These are phyloP conservation scores for Arctium minus DNA, from an alignment of 129 eudicot species.

Conservation along the genomic window DNA sequence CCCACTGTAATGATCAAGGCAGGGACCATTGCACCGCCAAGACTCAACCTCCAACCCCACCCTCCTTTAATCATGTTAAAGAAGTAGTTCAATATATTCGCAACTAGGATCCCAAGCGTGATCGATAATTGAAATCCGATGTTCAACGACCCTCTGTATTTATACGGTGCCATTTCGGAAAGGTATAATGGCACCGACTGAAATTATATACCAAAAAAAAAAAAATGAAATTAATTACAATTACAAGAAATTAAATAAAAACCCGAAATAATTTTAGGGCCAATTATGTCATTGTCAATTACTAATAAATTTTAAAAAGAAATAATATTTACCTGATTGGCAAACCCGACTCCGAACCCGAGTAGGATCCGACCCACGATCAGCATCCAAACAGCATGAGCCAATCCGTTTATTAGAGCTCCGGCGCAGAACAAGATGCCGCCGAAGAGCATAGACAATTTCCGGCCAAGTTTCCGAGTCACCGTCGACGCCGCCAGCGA, in stretches of 20 bases:
- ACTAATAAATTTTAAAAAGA: neutral
- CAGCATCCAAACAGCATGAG: conserved; percentile 58
- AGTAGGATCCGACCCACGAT: conserved; percentile 74
- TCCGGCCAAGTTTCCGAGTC: conserved; percentile 64
- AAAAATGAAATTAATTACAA: neutral
- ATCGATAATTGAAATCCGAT: conserved; percentile 21
- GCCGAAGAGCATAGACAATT: conserved; percentile 62
- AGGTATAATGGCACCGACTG: conserved; percentile 32
- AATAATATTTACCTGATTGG: conserved; percentile 57
- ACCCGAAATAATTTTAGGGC: neutral
- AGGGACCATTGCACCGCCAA: conserved; percentile 25
- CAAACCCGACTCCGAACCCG: conserved; percentile 84
- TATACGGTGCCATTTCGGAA: conserved; percentile 29
- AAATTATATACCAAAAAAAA: neutral
- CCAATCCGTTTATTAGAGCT: conserved; percentile 63
- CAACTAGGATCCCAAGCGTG: conserved; percentile 25
- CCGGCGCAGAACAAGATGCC: conserved; percentile 64
- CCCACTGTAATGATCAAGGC: conserved; percentile 26
- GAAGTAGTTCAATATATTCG: conserved; percentile 22
- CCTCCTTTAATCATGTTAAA: conserved; percentile 19
- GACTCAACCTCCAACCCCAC: conserved; percentile 31
- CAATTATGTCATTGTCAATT: too few relatives aligned
- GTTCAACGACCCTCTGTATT: conserved; percentile 27
- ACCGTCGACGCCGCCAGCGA: conserved; percentile 66
- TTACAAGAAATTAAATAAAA: neutral